phyloP scores from a whole-genome alignment of 2,329 filamentous ascomycete genomes.

The Metarhizium guizhouense region DNA sequence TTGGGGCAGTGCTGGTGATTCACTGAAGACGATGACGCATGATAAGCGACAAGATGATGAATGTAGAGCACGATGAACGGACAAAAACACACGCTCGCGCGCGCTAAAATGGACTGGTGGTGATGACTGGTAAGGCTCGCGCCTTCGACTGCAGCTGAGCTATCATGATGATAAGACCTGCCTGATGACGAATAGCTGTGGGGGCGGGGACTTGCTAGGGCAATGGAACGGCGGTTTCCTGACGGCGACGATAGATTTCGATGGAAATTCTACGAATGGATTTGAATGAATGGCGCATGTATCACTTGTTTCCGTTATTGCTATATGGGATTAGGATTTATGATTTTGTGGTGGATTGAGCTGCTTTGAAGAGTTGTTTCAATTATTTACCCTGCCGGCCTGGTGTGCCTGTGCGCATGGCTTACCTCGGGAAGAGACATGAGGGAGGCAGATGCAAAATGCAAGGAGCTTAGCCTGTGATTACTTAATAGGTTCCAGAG shows the following conservation, averaged over 20 bases:
- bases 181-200: neutral
- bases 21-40: neutral
- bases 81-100: neutral
- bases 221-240: neutral
- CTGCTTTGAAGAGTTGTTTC: neutral
- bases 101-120: neutral
- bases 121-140: neutral
- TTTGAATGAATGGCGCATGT: slow-evolving; percentile 4
- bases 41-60: neutral
- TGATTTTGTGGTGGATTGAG: neutral
- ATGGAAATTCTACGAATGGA: slow-evolving; percentile 1
- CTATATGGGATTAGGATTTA: neutral
- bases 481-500: too few relatives aligned
- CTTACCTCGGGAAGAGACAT: too few relatives aligned
- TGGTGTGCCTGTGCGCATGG: neutral
- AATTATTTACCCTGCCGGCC: neutral
- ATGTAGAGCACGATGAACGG: neutral
- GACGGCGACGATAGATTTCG: neutral
- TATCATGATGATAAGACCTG: neutral
- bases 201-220: neutral
- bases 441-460: too few relatives aligned
- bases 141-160: neutral
- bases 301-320: neutral
- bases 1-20: neutral
- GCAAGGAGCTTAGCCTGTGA: too few relatives aligned